Evolutionary conservation across 108 stramenopile genomes (phyloP).

Genomic region (Schizochytrium sp.): DNA sequence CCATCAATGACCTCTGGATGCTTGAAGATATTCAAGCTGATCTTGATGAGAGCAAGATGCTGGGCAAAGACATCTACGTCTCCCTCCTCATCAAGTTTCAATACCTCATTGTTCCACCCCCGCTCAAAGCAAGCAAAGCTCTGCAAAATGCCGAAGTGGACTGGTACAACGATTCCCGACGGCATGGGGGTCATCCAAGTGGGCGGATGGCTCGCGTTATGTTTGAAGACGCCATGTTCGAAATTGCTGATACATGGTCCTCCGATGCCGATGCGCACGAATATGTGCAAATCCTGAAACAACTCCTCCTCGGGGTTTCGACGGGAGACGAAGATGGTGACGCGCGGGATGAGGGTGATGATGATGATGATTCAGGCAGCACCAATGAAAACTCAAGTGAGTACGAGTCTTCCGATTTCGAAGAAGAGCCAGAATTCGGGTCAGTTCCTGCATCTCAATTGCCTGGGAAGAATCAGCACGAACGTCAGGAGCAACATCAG

Average conservation of each 20-base stretch:
- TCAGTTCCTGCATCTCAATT: no score
- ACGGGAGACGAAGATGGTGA: background rate
- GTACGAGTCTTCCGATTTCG: no score
- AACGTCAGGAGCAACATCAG: no score
- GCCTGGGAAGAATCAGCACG: no score
- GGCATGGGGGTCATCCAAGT: background rate
- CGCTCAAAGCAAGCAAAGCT: background rate
- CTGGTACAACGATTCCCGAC: background rate
- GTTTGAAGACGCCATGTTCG: background rate
- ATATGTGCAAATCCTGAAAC: background rate
- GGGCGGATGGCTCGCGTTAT: background rate
- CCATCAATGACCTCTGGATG: conserved; percentile 3
- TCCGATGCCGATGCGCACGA: background rate
- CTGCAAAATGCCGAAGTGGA: background rate
- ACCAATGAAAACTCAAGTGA: no score
- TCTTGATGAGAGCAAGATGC: background rate
- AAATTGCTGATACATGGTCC: background rate
- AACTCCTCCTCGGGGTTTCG: background rate
- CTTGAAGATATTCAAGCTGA: background rate
- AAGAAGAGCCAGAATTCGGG: no score
- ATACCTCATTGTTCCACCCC: background rate
- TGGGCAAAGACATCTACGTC: background rate
- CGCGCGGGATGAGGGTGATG: no score
- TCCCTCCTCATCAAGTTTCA: background rate
- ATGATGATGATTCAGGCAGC: no score